These are phyloP conservation scores for Liriodendron chinense DNA, from an alignment of 164 flowering plant species.

Conservation along the genomic window DNA sequence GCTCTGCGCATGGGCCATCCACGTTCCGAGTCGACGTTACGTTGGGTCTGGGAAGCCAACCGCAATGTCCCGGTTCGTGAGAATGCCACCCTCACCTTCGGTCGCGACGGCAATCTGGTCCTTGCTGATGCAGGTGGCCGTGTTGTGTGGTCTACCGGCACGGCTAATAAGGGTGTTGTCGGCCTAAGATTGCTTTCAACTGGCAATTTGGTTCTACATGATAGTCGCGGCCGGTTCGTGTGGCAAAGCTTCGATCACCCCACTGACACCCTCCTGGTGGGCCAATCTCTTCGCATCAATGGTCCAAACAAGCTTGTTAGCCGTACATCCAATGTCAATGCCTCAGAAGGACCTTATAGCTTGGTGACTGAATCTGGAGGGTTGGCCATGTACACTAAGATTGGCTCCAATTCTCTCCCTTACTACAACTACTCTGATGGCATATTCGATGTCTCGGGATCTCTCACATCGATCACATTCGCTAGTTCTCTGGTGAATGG, in stretches of 20 bases:
- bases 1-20: conserved; percentile 22
- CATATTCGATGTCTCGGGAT: not conserved
- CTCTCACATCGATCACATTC: not conserved
- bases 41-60: conserved; percentile 23
- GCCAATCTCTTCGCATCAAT: conserved; percentile 27
- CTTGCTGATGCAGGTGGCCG: conserved; percentile 17
- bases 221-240: not conserved
- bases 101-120: conserved; percentile 12
- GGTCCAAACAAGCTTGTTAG: conserved; percentile 23
- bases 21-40: conserved; percentile 5
- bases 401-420: not conserved
- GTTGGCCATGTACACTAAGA: conserved; percentile 13
- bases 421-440: not conserved
- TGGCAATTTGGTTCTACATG: conserved; percentile 20
- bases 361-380: conserved; percentile 17
- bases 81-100: conserved; percentile 7
- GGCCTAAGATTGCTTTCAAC: conserved; percentile 7
- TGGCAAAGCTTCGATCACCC: conserved; percentile 24
- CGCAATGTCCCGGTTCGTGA: conserved; percentile 17
- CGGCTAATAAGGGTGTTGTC: not conserved
- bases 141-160: conserved; percentile 10
- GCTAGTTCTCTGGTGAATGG: conserved; percentile 8
- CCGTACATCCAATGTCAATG: conserved; percentile 15
- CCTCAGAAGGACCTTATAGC: conserved; percentile 28
- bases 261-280: conserved; percentile 37